Conservation (phyloP, 2,329 filamentous ascomycete species). For the Trichoderma sp. region DNA sequence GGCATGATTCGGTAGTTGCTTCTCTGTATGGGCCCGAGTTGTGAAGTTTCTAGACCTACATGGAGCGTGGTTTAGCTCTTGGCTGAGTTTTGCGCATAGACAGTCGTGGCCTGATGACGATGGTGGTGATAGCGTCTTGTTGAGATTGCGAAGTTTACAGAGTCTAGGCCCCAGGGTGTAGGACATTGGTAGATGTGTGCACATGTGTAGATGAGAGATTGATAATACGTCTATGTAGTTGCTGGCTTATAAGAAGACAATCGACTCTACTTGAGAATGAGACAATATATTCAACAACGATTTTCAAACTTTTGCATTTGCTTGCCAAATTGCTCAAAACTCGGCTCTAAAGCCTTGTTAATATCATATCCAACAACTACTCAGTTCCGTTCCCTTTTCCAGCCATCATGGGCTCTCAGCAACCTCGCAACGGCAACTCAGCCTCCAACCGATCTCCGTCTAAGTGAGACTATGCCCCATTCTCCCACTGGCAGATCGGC, state of each 20-base stretch:
- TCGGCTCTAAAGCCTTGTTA: not conserved
- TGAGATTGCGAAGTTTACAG: not conserved
- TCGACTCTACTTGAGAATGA: not conserved
- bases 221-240: not conserved
- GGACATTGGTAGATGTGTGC: not conserved
- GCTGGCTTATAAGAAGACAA: not conserved
- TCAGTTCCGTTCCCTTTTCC: not conserved
- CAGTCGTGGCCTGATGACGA: not conserved
- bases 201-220: not conserved
- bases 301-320: not conserved
- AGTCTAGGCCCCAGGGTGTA: not conserved
- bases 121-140: not conserved
- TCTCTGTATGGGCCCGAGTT: not conserved
- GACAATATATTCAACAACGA: not conserved
- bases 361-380: not conserved
- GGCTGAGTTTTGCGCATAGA: constrained; percentile 4
- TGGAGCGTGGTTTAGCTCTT: not conserved
- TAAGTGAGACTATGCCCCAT: constrained; percentile 4
- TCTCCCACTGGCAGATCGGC: constrained; percentile 9
- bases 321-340: not conserved
- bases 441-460: constrained; percentile 6
- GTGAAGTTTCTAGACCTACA: not conserved
- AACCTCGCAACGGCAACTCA: constrained; percentile 12
- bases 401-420: constrained; percentile 14
- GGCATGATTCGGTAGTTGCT: not conserved